These are phyloP conservation scores for Microdochium trichocladiopsis DNA, from an alignment of 2,329 filamentous ascomycete species.

Conservation along the genomic window DNA sequence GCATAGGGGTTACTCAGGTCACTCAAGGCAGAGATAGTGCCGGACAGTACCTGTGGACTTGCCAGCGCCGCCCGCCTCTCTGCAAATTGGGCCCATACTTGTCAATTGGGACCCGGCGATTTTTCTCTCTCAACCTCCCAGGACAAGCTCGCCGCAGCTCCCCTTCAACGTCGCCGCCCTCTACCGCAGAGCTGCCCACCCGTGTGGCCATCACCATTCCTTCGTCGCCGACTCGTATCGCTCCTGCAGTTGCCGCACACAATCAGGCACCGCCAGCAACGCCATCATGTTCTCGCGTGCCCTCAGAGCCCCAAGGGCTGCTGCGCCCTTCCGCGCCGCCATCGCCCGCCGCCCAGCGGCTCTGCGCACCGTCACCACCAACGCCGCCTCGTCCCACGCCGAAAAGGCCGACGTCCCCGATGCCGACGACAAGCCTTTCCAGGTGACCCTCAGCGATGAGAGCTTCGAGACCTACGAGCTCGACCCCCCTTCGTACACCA, in stretches of 20 bases:
- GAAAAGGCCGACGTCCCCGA: slow-evolving; percentile 61
- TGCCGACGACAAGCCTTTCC: slow-evolving; percentile 80
- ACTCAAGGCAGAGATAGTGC: background rate
- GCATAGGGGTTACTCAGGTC: background rate
- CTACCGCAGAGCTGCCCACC: background rate
- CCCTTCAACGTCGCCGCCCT: background rate
- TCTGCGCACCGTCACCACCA: slow-evolving; percentile 81
- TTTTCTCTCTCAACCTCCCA: background rate
- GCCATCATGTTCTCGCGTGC: slow-evolving; percentile 62
- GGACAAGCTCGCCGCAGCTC: background rate
- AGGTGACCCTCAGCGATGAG: slow-evolving; percentile 90
- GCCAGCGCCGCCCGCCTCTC: background rate
- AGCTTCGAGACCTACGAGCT: slow-evolving; percentile 99
- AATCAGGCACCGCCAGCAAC: background rate
- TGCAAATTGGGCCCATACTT: background rate
- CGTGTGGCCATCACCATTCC: background rate
- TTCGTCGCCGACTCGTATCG: background rate
- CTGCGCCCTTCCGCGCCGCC: slow-evolving; percentile 46
- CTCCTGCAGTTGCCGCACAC: slow-evolving; percentile 2
- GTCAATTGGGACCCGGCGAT: background rate
- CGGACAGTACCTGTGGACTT: background rate
- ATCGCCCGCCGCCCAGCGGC: slow-evolving; percentile 36
- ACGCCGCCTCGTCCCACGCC: slow-evolving; percentile 86
- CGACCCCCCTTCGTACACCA: slow-evolving; percentile 87
- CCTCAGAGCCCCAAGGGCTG: slow-evolving; percentile 53